These are phyloP conservation scores for Atkinsonella hypoxylon DNA, from an alignment of 2,329 filamentous ascomycete genomes.

Conservation along the genomic window DNA sequence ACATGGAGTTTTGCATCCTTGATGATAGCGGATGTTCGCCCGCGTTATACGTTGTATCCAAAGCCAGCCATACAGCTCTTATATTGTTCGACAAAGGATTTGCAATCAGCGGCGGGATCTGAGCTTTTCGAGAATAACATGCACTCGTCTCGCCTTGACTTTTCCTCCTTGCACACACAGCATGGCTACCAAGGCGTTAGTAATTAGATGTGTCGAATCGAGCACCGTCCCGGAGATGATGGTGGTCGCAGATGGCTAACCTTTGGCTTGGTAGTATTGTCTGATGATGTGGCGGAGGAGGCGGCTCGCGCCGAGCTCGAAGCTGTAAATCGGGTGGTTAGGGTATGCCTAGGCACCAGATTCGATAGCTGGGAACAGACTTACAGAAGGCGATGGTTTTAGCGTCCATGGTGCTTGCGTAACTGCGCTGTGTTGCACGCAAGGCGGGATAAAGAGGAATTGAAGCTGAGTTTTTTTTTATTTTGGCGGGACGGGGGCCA, in stretches of 20 bases:
- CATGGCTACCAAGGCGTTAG: constrained; percentile 54
- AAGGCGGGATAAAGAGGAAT: not conserved
- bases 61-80: constrained; percentile 85
- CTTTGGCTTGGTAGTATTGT: constrained; percentile 30
- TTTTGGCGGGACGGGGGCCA: not conserved
- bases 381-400: constrained; percentile 17
- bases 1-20: constrained; percentile 9
- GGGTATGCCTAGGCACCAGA: not conserved
- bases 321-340: not conserved
- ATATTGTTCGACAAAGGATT: constrained; percentile 73
- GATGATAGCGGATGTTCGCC: not conserved
- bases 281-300: constrained; percentile 19
- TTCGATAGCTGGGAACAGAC: constrained; percentile 3
- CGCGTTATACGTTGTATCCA: constrained; percentile 59
- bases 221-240: not conserved
- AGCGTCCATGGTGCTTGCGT: constrained; percentile 19
- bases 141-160: constrained; percentile 86
- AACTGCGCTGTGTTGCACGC: not conserved
- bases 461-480: not conserved
- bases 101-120: constrained; percentile 76
- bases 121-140: constrained; percentile 90
- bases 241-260: constrained; percentile 14
- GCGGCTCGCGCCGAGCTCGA: constrained; percentile 10
- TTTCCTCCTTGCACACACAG: constrained; percentile 96
- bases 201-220: not conserved